A percentile compares a stretch with the other conserved stretches of the same genome.
Evolutionary conservation across 208 protist genomes (phyloP).

Genomic region (Angomonas ambiguus): DNA sequence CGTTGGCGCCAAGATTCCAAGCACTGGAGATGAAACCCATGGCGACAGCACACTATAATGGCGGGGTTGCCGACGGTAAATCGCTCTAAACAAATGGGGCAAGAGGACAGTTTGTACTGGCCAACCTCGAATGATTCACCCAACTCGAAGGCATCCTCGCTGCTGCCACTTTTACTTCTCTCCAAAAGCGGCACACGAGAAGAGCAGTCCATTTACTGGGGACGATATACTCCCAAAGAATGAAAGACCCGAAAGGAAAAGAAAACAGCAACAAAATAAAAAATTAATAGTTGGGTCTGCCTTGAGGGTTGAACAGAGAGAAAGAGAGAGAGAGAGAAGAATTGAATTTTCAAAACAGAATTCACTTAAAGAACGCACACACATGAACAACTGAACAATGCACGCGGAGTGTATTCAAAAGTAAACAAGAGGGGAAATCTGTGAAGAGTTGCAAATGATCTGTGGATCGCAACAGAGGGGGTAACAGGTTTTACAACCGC

Average conservation of each 20-base stretch:
- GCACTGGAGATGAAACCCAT: constrained; percentile 81
- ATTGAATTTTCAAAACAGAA: no score
- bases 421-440: no score
- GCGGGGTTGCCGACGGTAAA: constrained; percentile 82
- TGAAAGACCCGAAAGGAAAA: background rate
- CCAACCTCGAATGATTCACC: constrained; percentile 64
- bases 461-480: no score
- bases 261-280: no score
- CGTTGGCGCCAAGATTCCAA: constrained; percentile 76
- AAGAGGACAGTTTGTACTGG: constrained; percentile 56
- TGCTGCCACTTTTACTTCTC: background rate
- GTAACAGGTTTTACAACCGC: no score
- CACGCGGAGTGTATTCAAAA: no score
- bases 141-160: background rate
- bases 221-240: background rate
- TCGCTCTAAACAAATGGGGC: constrained; percentile 76
- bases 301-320: no score
- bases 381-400: no score
- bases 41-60: constrained; percentile 65
- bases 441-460: no score
- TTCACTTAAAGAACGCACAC: no score
- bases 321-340: no score
- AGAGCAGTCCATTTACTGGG: background rate
- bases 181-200: background rate
- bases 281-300: no score